Evolutionary conservation across 1,284 basidiomycete species (phyloP), one percentile per base, ranked within the genome.

Genomic region (Hemileia vastatrix): DNA sequence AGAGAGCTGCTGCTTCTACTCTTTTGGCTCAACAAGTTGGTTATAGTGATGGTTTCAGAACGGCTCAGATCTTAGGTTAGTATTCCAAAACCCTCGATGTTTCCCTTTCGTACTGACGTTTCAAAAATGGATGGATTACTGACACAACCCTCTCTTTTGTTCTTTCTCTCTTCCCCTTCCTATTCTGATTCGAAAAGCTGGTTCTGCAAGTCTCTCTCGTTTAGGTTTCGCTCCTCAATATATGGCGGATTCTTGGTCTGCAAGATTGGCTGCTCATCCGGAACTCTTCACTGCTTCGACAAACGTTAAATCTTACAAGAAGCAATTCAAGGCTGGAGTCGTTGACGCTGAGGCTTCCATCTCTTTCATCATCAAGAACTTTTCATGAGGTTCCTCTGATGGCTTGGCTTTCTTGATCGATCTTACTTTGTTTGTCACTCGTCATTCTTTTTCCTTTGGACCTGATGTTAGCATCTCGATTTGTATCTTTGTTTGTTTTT

Each of bases 31-130:
- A 9, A 11, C 36, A 40, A 40, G 36, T 40, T 15, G 71, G 70
- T 48, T 72, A 65, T 58, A 64, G 57, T 2, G 71, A 72, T 63
- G 71, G 70, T 54, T 72, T 70, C 70, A 67, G 67, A 65, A 67
- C 69, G 1, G 67, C 70, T 32, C 66, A 66, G 56, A 70, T 69
- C 65, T 66, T 72, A 52, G 71, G 70, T n/a, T 55, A 70, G 5
- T 63, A 64, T 4, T 64, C 65, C 54, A 54, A 60, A 57, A 63
- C 64, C 36, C 27, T 27, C 27, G 27, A 27, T 27, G 27, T 27
- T 27, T 27, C 27, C 27, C 27, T 27, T 27, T 27, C 27, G 27
- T 27, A 27, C 27, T 27, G 27, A 27, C 27, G 27, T 27, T 27
- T 27, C 27, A 27, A 27, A 27, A 27, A 27, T 27, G 27, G 27